Conservation (phyloP, 2,329 filamentous ascomycete species). For the Cryoendolithus antarcticus region DNA sequence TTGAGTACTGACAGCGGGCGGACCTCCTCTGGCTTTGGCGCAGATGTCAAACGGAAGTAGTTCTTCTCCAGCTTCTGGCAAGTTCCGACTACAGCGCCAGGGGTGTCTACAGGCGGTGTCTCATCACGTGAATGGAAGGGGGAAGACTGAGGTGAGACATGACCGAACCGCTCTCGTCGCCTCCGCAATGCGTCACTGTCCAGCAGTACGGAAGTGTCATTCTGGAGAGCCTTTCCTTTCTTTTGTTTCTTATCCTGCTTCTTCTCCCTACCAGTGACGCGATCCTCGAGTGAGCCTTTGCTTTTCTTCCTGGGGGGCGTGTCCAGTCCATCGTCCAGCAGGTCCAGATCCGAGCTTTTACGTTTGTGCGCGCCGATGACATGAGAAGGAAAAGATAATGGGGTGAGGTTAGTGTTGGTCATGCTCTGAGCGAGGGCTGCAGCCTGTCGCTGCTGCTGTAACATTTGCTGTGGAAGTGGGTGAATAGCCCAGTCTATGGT, state of each 20-base stretch:
- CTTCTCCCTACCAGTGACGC: conserved; percentile 53
- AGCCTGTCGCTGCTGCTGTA: conserved; percentile 54
- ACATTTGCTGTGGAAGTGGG: conserved; percentile 74
- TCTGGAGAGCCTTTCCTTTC: conserved; percentile 25
- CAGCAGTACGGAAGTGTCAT: conserved; percentile 57
- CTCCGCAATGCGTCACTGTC: conserved; percentile 77
- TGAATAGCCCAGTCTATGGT: conserved; percentile 71
- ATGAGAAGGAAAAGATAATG: conserved; percentile 1
- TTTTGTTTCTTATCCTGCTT: conserved; percentile 32
- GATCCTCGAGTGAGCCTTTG: conserved; percentile 55
- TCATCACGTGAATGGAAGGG: conserved; percentile 34
- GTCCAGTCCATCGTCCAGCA: conserved; percentile 35
- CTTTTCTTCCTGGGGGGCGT: conserved; percentile 61
- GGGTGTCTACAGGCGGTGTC: conserved; percentile 32
- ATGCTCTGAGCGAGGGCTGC: conserved; percentile 24
- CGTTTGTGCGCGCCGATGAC: conserved; percentile 53
- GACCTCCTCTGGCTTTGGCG: conserved; percentile 78
- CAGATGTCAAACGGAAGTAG: conserved; percentile 84
- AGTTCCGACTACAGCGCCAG: conserved; percentile 69
- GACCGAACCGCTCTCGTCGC: conserved; percentile 69
- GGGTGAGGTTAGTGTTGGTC: conserved; percentile 19
- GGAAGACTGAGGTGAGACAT: conserved; percentile 40
- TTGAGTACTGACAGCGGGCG: conserved; percentile 70
- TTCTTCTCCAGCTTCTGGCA: conserved; percentile 79
- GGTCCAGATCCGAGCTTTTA: conserved; percentile 58